Base-by-base conservation (phyloP, 768 basidiomycete species). In the Leccinum incarnatum region DNA sequence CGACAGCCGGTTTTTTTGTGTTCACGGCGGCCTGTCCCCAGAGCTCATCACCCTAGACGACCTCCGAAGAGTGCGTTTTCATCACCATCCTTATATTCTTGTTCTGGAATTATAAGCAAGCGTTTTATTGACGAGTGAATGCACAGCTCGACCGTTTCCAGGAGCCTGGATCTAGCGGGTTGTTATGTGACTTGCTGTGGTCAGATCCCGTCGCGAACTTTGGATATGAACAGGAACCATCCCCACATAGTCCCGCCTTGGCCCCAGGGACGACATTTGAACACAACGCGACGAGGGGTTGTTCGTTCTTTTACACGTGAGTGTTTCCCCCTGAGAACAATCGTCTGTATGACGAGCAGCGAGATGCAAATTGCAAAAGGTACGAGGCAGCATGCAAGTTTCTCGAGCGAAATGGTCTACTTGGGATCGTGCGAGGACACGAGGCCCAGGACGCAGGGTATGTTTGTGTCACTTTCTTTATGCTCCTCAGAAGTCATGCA, bases 401-500 rank as follows among this genome's bases (percentile, higher is more conserved):
- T 77, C 81, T 99, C 17, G 94, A 97, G 65, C 82, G 94, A 25
- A 99, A 98, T 67, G 81, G 83, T 47, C 79, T 99, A 9, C 79
- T 99, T 27, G 91, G 93, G 17, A 87, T 99, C 65, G 95, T 99
- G 61, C 87, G 97, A 37, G 97, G 93, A 17, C 97, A 99, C 64
- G 97, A 99, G 76, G 97, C 95, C 3, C 97, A 99, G 73, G 96
- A 98, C 73, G 91, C 93, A 17, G 96, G 96, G 89, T 95, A 69
- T 51, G 83, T 67, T 45, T 29, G 2, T 30, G 45, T 46, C 48
- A 54, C 51, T 15, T 42, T 45, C 5, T 51, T 55, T 15, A 11
- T 51, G 2, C 17, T 19, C 27, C 21, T 25, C 5, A 19, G 36
- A 1, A 49, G 5, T 46, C 51, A 37, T 54, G 12, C 7, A 32